A percentile compares a stretch with the other conserved stretches of the same genome.
Evolutionary conservation across 768 basidiomycete genomes (phyloP).

Genomic region (Hygrocybe punicea): DNA sequence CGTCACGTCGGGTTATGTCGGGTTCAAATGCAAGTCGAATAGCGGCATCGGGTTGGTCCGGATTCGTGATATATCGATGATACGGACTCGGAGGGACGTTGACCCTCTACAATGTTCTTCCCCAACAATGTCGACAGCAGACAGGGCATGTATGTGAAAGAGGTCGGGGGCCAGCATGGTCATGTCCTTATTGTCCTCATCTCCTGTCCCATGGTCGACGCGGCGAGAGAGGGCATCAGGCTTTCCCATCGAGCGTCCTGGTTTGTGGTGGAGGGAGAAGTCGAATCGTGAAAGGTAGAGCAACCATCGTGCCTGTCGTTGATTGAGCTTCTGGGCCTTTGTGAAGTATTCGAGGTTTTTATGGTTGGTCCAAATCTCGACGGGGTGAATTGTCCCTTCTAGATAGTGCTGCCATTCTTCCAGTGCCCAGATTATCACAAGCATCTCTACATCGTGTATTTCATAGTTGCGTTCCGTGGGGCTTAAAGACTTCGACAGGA

Average conservation of each 20-base stretch:
- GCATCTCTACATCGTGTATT: slow-evolving; percentile 45
- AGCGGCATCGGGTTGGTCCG: no score
- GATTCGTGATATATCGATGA: no score
- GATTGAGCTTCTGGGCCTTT: slow-evolving; percentile 37
- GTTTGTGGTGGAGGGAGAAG: slow-evolving; percentile 31
- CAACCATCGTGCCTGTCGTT: slow-evolving; percentile 44
- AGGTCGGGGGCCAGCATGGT: neutral
- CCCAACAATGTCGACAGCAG: neutral
- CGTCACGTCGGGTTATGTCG: no score
- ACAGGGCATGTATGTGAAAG: neutral
- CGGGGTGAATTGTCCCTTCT: slow-evolving; percentile 14
- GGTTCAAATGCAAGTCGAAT: no score
- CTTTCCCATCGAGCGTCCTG: slow-evolving; percentile 21
- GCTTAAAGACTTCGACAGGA: slow-evolving; percentile 31
- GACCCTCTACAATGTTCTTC: no score
- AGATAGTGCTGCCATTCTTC: slow-evolving; percentile 25
- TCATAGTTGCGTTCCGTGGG: slow-evolving; percentile 44
- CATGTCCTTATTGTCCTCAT: slow-evolving; percentile 16
- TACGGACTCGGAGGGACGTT: no score
- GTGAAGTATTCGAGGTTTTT: slow-evolving; percentile 45
- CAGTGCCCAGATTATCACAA: slow-evolving; percentile 43
- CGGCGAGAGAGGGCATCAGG: slow-evolving; percentile 28
- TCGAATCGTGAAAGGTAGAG: slow-evolving; percentile 34
- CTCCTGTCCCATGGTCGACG: slow-evolving; percentile 22
- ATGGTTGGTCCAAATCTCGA: slow-evolving; percentile 36